A percentile compares a stretch with the other conserved stretches of the same genome.
These are phyloP conservation scores for Melanogaster broomeanus DNA, from an alignment of 768 basidiomycete species.

Conservation along the genomic window DNA sequence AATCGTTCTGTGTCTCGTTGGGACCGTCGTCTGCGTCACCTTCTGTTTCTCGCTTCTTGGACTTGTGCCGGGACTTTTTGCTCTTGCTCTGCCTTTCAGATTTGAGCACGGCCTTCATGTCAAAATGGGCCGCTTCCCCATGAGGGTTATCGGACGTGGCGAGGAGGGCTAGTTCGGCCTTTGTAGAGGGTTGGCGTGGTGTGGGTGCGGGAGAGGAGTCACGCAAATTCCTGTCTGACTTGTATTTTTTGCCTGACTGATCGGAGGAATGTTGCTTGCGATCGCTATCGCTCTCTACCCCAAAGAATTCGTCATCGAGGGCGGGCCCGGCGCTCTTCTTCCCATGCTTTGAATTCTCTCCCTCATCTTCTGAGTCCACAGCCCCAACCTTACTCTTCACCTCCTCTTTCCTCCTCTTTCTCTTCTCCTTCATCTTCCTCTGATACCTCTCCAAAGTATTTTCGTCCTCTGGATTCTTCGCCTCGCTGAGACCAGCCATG, in stretches of 20 bases:
- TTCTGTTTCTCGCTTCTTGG: constrained; percentile 15
- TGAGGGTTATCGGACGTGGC: constrained; percentile 54
- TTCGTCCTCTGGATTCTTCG: constrained; percentile 61
- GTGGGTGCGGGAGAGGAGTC: constrained; percentile 13
- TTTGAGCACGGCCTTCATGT: constrained; percentile 86
- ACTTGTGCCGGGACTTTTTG: constrained; percentile 42
- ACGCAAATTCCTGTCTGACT: constrained; percentile 19
- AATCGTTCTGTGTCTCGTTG: constrained; percentile 75
- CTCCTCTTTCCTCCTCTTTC: constrained; percentile 77
- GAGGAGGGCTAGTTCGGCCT: constrained; percentile 67
- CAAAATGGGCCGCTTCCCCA: constrained; percentile 76
- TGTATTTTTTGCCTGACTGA: constrained; percentile 24
- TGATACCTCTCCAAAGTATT: constrained; percentile 90
- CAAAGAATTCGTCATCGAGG: constrained; percentile 79
- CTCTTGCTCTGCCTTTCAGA: constrained; percentile 68
- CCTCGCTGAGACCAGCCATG: constrained; percentile 73
- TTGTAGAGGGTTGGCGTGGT: constrained; percentile 46
- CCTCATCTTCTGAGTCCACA: constrained; percentile 22
- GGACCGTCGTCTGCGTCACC: constrained; percentile 47
- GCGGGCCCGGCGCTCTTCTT: constrained; percentile 3
- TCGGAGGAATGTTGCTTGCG: constrained; percentile 29
- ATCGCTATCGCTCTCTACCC: constrained; percentile 35
- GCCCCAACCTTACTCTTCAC: constrained; percentile 39
- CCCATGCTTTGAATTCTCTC: constrained; percentile 14
- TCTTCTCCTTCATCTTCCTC: constrained; percentile 87